These are phyloP conservation scores for Thalassiosira oceanica DNA, from an alignment of 352 stramenopile species.

Conservation along the genomic window DNA sequence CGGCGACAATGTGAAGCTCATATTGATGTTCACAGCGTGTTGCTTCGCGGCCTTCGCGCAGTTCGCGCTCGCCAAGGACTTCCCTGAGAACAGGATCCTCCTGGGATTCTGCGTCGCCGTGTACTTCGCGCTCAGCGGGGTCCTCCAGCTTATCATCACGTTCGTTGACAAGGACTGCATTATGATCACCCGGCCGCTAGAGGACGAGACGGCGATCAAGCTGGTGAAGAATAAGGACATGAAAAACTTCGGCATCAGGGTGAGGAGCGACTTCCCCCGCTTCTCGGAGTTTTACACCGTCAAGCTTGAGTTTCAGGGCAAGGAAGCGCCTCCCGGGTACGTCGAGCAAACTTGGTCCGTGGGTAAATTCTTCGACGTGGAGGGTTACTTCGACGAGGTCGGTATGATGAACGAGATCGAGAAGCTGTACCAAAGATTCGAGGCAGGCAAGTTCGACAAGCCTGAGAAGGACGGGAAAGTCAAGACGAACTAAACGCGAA, in stretches of 20 bases:
- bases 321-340: constrained; percentile 41
- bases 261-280: constrained; percentile 76
- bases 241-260: constrained; percentile 67
- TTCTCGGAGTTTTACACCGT: constrained; percentile 83
- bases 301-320: constrained; percentile 75
- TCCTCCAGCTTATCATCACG: constrained; percentile 82
- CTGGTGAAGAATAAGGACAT: constrained; percentile 48
- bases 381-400: constrained; percentile 82
- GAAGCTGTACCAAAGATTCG: constrained; percentile 65
- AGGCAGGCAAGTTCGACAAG: constrained; percentile 64
- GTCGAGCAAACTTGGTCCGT: constrained; percentile 78
- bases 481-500: constrained; percentile 19
- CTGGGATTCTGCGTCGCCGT: constrained; percentile 83
- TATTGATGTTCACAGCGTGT: constrained; percentile 89
- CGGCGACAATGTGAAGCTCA: constrained; percentile 92
- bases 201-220: constrained; percentile 31
- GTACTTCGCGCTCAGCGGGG: constrained; percentile 92
- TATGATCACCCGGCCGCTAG: constrained; percentile 68
- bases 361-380: constrained; percentile 82
- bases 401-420: constrained; percentile 70
- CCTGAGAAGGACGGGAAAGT: constrained; percentile 14
- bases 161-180: constrained; percentile 84
- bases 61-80: constrained; percentile 84
- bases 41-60: constrained; percentile 90
- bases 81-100: constrained; percentile 81